A percentile compares a stretch with the other conserved stretches of the same genome.
These are phyloP conservation scores for Pinus albicaulis DNA, from an alignment of 75 land plant genomes.

Conservation along the genomic window DNA sequence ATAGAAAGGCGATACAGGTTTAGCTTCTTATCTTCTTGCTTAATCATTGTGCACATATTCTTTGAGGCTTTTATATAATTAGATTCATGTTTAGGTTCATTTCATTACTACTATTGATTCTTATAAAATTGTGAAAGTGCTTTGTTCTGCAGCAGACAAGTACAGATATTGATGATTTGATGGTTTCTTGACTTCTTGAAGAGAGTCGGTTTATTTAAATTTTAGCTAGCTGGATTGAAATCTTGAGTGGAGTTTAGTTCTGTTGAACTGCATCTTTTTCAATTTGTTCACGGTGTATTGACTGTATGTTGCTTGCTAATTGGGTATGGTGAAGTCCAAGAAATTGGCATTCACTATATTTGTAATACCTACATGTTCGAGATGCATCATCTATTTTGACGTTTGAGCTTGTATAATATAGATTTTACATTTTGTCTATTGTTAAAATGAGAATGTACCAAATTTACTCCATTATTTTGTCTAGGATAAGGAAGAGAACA, in stretches of 20 bases:
- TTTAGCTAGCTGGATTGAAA: not conserved
- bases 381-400: too few species aligned
- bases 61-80: slow-evolving; percentile 5
- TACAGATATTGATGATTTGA: not conserved
- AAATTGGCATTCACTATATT: not conserved
- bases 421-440: not conserved
- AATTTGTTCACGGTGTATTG: not conserved
- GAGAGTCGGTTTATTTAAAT: too few species aligned
- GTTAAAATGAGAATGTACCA: not conserved
- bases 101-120: not conserved
- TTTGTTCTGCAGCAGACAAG: not conserved
- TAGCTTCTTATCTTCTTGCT: not conserved
- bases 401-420: not conserved
- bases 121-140: not conserved
- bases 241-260: not conserved
- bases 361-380: not conserved
- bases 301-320: not conserved
- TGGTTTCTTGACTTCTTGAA: not conserved
- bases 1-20: slow-evolving; percentile 94
- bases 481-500: too few species aligned
- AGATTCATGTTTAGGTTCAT: not conserved
- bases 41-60: not conserved
- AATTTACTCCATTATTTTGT: not conserved
- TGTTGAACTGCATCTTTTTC: not conserved
- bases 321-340: not conserved